phyloP scores from a whole-genome alignment of 345 rosid species.

The Citrus unshiu region DNA sequence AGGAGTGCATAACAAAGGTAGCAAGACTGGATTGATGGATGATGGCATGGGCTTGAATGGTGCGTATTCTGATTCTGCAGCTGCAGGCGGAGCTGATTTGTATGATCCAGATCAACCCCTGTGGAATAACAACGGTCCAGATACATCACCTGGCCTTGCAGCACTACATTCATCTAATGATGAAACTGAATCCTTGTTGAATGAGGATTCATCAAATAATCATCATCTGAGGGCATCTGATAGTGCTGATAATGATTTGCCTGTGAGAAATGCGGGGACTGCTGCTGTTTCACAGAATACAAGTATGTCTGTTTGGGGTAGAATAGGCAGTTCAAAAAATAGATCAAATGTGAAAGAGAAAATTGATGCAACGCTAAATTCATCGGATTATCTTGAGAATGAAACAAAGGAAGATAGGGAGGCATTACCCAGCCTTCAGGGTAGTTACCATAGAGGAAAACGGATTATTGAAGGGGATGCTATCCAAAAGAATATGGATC shows the following conservation, averaged over 20 bases:
- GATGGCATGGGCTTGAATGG: conserved; percentile 56
- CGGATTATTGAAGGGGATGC: conserved; percentile 33
- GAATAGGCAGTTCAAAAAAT: conserved; percentile 48
- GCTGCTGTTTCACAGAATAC: conserved; percentile 39
- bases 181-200: conserved; percentile 46
- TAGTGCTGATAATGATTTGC: conserved; percentile 39
- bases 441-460: conserved; percentile 48
- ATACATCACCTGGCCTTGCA: conserved; percentile 50
- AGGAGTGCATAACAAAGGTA: conserved; percentile 38
- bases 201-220: conserved; percentile 44
- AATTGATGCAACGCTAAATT: conserved; percentile 37
- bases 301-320: conserved; percentile 69
- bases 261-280: conserved; percentile 26
- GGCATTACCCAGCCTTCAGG: conserved; percentile 31
- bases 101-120: conserved; percentile 99
- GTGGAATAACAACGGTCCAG: conserved; percentile 78
- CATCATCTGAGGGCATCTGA: conserved; percentile 30
- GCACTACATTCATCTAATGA: conserved; percentile 51
- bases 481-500: conserved; percentile 33
- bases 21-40: conserved; percentile 50
- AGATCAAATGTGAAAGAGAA: conserved; percentile 53
- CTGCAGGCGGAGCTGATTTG: conserved; percentile 63
- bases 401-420: conserved; percentile 47
- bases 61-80: conserved; percentile 42
- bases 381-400: conserved; percentile 45